A percentile compares a stretch with the other conserved stretches of the same genome.
phyloP scores from a whole-genome alignment of 768 basidiomycete species.

The Boletus sp. region DNA sequence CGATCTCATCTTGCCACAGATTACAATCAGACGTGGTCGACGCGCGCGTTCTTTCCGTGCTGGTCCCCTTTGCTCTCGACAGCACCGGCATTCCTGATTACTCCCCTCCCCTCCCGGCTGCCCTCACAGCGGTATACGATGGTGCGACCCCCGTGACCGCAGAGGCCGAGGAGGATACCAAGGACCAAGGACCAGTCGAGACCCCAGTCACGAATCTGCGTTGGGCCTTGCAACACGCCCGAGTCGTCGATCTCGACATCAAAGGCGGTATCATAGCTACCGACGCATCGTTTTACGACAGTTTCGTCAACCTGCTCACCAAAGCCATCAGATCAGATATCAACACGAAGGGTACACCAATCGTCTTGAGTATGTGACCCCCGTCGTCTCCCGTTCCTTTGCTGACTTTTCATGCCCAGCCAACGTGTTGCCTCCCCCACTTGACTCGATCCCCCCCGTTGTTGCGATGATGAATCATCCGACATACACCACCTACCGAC shows the following conservation, averaged over 20 bases:
- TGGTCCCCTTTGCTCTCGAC: slow-evolving; percentile 61
- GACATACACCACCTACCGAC: slow-evolving; percentile 68
- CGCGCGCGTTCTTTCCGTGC: slow-evolving; percentile 51
- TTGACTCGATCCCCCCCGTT: slow-evolving; percentile 66
- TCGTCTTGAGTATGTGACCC: slow-evolving; percentile 58
- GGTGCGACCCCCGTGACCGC: slow-evolving; percentile 39
- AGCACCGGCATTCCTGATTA: slow-evolving; percentile 42
- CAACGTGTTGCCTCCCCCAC: slow-evolving; percentile 77
- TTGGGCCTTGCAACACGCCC: slow-evolving; percentile 64
- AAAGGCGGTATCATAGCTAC: slow-evolving; percentile 45
- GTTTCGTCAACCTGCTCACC: slow-evolving; percentile 67
- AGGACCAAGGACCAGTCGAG: slow-evolving; percentile 26
- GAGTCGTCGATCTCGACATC: slow-evolving; percentile 71
- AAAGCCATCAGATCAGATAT: slow-evolving; percentile 46
- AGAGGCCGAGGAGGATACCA: slow-evolving; percentile 19
- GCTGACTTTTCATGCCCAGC: slow-evolving; percentile 41
- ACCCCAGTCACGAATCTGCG: slow-evolving; percentile 52
- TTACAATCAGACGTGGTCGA: slow-evolving; percentile 17
- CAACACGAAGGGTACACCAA: slow-evolving; percentile 43
- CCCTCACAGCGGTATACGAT: slow-evolving; percentile 59
- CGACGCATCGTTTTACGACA: slow-evolving; percentile 57
- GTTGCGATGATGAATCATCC: slow-evolving; percentile 80
- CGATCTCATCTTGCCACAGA: slow-evolving; percentile 10
- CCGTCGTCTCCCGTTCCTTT: neutral
- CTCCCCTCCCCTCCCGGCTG: slow-evolving; percentile 16